phyloP scores from a whole-genome alignment of 169 alveolate genomes.

The Eimeria praecox region DNA sequence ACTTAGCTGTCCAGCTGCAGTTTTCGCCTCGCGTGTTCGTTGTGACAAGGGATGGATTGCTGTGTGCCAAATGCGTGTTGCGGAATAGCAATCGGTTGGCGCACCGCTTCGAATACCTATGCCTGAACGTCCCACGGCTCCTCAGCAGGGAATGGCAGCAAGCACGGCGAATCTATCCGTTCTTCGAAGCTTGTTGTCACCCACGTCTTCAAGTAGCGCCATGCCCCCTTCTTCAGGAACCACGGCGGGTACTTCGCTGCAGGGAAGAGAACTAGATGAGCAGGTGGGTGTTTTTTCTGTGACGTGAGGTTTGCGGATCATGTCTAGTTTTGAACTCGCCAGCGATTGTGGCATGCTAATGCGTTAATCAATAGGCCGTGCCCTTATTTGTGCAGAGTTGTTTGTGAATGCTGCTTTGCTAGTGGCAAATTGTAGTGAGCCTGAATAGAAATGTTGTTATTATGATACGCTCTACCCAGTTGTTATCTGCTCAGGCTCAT shows the following conservation, averaged over 20 bases:
- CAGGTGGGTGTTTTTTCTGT: neutral
- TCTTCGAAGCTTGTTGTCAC: neutral
- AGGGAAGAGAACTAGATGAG: neutral
- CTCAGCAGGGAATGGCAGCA: neutral
- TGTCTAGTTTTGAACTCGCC: neutral
- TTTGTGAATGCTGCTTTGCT: neutral
- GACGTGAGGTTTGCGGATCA: neutral
- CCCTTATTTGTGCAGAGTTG: neutral
- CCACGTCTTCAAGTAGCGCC: neutral
- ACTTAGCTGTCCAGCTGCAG: neutral
- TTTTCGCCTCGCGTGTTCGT: neutral
- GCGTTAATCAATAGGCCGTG: neutral
- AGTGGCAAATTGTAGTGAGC: neutral
- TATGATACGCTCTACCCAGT: neutral
- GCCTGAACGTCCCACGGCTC: neutral
- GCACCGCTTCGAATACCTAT: neutral
- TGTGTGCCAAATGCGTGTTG: neutral
- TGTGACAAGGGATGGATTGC: neutral
- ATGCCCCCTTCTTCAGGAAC: neutral
- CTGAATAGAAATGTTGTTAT: neutral
- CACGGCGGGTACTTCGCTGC: neutral
- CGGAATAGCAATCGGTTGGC: neutral
- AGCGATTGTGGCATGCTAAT: neutral
- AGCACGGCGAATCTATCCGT: neutral
- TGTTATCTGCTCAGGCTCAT: neutral